Evolutionary conservation across 2,329 filamentous ascomycete species (phyloP).

Genomic region (Botryotinia calthae): DNA sequence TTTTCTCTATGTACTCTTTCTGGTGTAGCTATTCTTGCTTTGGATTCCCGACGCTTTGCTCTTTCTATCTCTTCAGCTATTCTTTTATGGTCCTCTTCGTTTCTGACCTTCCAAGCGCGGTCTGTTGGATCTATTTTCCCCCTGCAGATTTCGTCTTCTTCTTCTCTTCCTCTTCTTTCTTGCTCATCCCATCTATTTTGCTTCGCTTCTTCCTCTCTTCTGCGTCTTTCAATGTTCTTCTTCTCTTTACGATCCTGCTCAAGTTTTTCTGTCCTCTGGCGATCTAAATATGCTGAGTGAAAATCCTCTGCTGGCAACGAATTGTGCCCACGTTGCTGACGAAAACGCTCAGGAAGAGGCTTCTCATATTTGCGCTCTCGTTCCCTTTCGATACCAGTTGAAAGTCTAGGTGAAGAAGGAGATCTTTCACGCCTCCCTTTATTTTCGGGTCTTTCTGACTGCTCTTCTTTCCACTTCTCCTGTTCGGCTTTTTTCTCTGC

Average conservation of each 20-base stretch:
- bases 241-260: too few species aligned
- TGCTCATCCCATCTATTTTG: neutral
- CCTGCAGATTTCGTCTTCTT: too few species aligned
- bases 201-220: neutral
- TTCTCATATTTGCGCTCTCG: too few species aligned
- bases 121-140: neutral
- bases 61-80: accelerated
- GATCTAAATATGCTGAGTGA: too few species aligned
- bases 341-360: too few species aligned
- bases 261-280: too few species aligned
- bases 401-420: neutral
- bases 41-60: neutral
- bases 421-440: neutral
- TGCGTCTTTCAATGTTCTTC: too few species aligned
- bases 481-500: neutral
- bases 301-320: too few species aligned
- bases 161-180: neutral
- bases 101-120: neutral
- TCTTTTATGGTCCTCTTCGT: accelerated
- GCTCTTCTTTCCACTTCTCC: neutral
- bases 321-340: too few species aligned
- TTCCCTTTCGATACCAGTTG: neutral
- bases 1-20: neutral
- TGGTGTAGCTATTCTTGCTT: too few species aligned
- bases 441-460: neutral